Base-by-base conservation (phyloP, 2,329 filamentous ascomycete species). In the Pestalotiopsis sp. region DNA sequence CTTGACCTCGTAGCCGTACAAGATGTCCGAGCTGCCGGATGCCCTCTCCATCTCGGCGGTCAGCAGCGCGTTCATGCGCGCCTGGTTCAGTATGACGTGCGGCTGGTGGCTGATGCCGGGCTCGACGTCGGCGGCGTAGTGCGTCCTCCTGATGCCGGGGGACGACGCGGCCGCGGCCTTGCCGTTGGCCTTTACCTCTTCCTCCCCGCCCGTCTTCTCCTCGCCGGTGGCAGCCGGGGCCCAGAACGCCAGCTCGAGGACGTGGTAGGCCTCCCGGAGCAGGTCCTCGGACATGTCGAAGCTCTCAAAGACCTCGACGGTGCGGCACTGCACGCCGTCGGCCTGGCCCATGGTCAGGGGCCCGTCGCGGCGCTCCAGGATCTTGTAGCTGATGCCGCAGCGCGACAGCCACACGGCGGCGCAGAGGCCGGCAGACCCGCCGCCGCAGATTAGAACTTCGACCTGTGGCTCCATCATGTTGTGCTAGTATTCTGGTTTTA, bases 241-340 rank as follows among this genome's bases (percentile, higher is more conserved):
- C 88, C 88, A 90, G 70, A 91, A 90, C 3, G 83, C 82, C 3
- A 88, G 79, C 76, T 90, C 88, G 20, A 86, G 78, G 12, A 88
- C 84, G 74, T 90, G 88, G 67, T 86, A 90, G 0, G 87, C 83
- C 68, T 90, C 87, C 41, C 83, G 81, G 38, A 90, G 81, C 36
- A 91, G 79, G 20, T 83, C 79, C 60, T 88, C 86, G 1, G 83
- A 81, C 3, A 90, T 82, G 1, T 83, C 86, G 40, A 90, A 87
- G 59, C 85, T 87, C 73, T 90, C 88, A 65, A 90, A 89, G 25
- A 91, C 84, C 75, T 91, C 89, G 14, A 90, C 87, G 0, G 87
- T 89, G 1, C 87, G 86, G 68, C 85, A 87, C 76, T 90, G 87
- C 20, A 89, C 86, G 1, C 88, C 88, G 69, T 92, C 90, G 14